These are phyloP conservation scores for Aspergillus pseudoterreus DNA, from an alignment of 2,329 filamentous ascomycete genomes.

Conservation along the genomic window DNA sequence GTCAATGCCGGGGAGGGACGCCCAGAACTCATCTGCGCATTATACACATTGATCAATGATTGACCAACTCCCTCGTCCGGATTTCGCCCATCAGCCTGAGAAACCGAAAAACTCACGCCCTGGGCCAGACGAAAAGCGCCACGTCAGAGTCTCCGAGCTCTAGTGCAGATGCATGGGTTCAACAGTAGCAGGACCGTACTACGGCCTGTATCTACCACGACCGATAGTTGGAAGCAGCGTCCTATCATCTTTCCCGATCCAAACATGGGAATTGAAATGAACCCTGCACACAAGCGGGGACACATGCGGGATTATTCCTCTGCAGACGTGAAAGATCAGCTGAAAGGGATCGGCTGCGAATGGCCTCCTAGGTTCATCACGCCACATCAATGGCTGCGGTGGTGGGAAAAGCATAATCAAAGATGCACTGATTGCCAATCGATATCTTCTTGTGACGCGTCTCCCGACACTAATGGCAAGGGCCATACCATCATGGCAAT, in stretches of 20 bases:
- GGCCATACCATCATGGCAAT: constrained; percentile 23
- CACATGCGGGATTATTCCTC: constrained; percentile 36
- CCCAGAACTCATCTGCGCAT: constrained; percentile 11
- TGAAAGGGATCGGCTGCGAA: constrained; percentile 32
- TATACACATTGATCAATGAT: constrained; percentile 13
- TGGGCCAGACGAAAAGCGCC: constrained; percentile 35
- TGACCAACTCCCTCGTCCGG: constrained; percentile 20
- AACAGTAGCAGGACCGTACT: constrained; percentile 31
- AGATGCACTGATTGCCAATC: constrained; percentile 26
- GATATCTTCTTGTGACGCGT: constrained; percentile 28
- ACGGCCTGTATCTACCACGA: constrained; percentile 32
- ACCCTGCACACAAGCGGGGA: constrained; percentile 36
- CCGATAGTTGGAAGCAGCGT: constrained; percentile 24
- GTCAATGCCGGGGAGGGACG: constrained; percentile 8
- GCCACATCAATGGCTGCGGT: constrained; percentile 13
- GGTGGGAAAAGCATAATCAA: constrained; percentile 10
- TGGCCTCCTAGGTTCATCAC: constrained; percentile 17
- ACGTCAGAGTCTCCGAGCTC: constrained; percentile 40
- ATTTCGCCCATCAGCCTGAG: constrained; percentile 20
- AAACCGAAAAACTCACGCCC: constrained; percentile 20
- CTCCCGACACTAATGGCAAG: constrained; percentile 27
- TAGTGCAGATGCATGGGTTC: constrained; percentile 38
- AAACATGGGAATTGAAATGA: constrained; percentile 24
- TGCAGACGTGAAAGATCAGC: constrained; percentile 41
- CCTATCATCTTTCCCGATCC: constrained; percentile 30